Percentiles rank a stretch among this genome's conserved stretches.
Conservation (phyloP, 1,284 basidiomycete genomes). For the Coniferiporia sulphurascens region DNA sequence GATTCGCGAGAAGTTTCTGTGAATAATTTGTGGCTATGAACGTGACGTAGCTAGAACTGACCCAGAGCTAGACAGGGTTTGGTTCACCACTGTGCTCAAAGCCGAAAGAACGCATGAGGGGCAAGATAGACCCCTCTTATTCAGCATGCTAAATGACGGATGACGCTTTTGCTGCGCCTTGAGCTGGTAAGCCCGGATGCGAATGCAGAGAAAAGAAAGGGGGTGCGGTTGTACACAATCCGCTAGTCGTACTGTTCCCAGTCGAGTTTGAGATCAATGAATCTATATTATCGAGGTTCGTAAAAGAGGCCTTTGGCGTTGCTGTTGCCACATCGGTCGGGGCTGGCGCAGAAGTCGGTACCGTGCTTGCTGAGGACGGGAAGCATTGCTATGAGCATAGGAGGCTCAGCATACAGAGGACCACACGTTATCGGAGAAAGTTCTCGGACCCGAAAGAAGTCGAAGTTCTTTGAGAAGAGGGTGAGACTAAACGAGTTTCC, state of each 20-base stretch:
- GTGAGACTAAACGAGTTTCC: background rate
- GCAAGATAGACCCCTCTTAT: background rate
- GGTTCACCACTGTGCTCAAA: background rate
- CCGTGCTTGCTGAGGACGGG: background rate
- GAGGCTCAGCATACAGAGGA: background rate
- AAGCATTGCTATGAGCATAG: background rate
- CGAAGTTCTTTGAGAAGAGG: constrained; percentile 9
- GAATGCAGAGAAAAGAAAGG: background rate
- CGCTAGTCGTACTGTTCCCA: too few species aligned
- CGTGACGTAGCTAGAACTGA: background rate
- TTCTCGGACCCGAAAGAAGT: constrained; percentile 9
- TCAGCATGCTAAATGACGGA: background rate
- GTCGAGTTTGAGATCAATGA: too few species aligned
- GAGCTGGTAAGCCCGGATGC: background rate
- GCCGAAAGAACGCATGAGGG: background rate
- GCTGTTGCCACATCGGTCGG: too few species aligned
- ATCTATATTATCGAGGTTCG: too few species aligned
- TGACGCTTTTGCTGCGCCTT: background rate
- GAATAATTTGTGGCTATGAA: background rate
- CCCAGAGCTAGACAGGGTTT: background rate
- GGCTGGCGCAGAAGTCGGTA: too few species aligned
- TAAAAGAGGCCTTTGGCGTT: too few species aligned
- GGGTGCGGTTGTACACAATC: too few species aligned
- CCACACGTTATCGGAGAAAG: background rate
- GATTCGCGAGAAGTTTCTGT: too few species aligned